A percentile compares a stretch with the other conserved stretches of the same genome.
These are phyloP conservation scores for Hepatocystis sp. DNA, from an alignment of 169 alveolate genomes.

Conservation along the genomic window DNA sequence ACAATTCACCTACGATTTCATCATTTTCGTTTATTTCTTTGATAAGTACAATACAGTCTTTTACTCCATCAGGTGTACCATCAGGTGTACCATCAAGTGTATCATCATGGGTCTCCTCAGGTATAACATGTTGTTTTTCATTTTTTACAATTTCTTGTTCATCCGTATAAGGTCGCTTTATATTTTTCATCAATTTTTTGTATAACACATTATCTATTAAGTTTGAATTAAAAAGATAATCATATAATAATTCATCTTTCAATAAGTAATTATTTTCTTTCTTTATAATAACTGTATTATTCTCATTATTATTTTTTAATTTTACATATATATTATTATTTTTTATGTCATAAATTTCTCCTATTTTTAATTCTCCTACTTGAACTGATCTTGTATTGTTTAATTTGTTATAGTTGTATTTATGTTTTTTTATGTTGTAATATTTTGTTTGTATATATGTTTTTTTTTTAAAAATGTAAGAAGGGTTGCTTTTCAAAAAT, in stretches of 20 bases:
- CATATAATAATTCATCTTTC: slow-evolving; percentile 57
- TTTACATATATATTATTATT: slow-evolving; percentile 59
- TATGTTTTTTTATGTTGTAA: slow-evolving; percentile 6
- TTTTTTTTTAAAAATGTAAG: neutral
- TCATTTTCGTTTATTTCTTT: slow-evolving; percentile 33
- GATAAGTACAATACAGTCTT: slow-evolving; percentile 39
- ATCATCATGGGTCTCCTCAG: neutral
- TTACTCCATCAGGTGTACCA: neutral
- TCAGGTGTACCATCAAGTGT: neutral
- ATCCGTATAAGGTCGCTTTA: neutral
- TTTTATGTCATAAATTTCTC: slow-evolving; percentile 25
- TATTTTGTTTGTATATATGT: neutral
- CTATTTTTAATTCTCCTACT: slow-evolving; percentile 69
- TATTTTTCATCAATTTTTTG: slow-evolving; percentile 13
- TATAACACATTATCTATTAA: slow-evolving; percentile 30
- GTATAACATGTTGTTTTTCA: neutral
- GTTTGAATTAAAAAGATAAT: slow-evolving; percentile 26
- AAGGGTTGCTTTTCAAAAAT: too few species aligned
- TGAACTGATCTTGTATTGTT: slow-evolving; percentile 14
- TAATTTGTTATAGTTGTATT: slow-evolving; percentile 15
- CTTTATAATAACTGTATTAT: slow-evolving; percentile 49
- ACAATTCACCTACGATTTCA: slow-evolving; percentile 59
- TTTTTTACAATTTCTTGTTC: neutral
- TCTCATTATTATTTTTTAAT: slow-evolving; percentile 27
- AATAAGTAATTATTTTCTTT: slow-evolving; percentile 55